phyloP scores from a whole-genome alignment of 179 eudicot genomes.

The Spergularia azorica region DNA sequence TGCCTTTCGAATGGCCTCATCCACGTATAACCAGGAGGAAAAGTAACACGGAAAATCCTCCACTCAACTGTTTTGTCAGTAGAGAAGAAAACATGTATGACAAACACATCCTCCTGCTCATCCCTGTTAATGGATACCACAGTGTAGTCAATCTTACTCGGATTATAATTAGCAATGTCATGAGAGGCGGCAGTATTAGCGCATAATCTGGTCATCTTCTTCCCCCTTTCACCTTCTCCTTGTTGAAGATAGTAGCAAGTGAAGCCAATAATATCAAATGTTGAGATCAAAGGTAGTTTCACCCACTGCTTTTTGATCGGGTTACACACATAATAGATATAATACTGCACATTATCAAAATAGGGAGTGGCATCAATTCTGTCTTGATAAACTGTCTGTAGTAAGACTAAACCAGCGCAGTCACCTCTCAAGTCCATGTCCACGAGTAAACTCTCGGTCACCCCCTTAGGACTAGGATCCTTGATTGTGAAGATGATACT shows the following conservation, averaged over 20 bases:
- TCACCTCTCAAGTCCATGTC: not conserved
- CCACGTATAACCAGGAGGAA: not conserved
- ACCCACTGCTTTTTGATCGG: not conserved
- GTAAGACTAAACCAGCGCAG: not conserved
- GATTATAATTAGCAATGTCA: not conserved
- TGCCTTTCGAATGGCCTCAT: not conserved
- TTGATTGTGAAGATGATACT: too few species aligned
- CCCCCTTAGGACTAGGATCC: too few species aligned
- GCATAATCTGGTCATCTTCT: not conserved
- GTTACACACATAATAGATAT: not conserved
- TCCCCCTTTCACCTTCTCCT: too few species aligned
- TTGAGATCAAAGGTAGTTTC: not conserved
- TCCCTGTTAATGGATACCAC: not conserved
- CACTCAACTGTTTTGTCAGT: not conserved
- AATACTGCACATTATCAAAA: too few species aligned
- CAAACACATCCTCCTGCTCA: not conserved
- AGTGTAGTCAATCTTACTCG: not conserved
- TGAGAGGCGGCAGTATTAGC: not conserved
- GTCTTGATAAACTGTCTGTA: not conserved
- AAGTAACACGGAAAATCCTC: not conserved
- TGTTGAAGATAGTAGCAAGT: constrained; percentile 1
- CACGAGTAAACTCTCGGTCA: not conserved
- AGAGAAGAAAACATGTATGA: not conserved
- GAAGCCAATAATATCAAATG: not conserved
- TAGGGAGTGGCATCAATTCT: too few species aligned